Evolutionary conservation across 441 rosid genomes (phyloP), one percentile per base, ranked within the genome.

Genomic region (Gossypium trilobum): DNA sequence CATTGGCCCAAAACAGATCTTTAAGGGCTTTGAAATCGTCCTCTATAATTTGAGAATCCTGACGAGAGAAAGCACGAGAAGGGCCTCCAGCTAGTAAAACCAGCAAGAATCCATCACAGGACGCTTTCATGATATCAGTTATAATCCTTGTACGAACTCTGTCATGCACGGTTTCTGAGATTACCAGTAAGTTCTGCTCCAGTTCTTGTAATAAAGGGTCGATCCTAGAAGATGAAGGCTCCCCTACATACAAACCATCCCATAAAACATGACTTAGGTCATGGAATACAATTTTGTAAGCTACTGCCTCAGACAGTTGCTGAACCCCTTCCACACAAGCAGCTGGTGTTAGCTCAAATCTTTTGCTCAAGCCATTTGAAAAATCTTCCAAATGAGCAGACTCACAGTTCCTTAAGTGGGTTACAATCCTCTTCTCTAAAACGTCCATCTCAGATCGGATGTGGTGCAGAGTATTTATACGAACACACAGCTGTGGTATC

Each of bases 61-160:
- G 98, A 67, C 60, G 82, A 16, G 90, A 74, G 79, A 95, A 95
- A 54, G 87, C 82, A 67, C 99, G 95, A 13, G 91, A 84, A n/a
- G 99, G 96, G 16, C 98, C 98, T 74, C 99, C 98, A 56, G 98
- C 98, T 4, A 95, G 98, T 36, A 95, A 80, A 75, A 95, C 98
- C 65, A 95, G 85, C 75, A 91, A 80, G 80, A 92, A 92, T 55
- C 99, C 98, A 69, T 92, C 98, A 25, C 90, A 89, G 7, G 98
- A 85, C 51, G 99, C 91, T 48, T 57, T 89, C 99, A 95, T 91
- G n/a, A 95, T 59, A 74, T 91, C 96, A 0, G 94, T 85, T 42
- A 95, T 73, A 72, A 92, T 78, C 29, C 98, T 86, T 36, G 92
- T 87, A 8, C 93, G 90, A 61, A 92, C 97, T 75, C 88, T 87